A percentile compares a stretch with the other conserved stretches of the same genome.
These are phyloP conservation scores for Petunia secreta DNA, from an alignment of 257 asterid species.

Conservation along the genomic window DNA sequence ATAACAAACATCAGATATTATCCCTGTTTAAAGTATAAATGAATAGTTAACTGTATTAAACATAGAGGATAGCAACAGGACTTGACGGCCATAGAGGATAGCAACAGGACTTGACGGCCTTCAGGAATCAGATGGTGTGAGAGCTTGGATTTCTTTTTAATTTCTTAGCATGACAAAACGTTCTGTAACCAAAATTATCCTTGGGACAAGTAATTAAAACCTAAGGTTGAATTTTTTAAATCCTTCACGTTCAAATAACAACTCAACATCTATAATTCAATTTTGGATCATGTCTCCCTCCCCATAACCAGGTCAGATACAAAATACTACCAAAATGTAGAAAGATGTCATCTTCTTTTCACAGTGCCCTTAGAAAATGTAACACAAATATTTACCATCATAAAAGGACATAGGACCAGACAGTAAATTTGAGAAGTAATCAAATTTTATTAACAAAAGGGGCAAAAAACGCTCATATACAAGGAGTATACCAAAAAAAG, in stretches of 20 bases:
- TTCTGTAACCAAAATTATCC: background rate
- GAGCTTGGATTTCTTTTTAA: background rate
- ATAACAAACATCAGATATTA: background rate
- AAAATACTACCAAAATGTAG: background rate
- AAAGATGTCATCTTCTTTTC: background rate
- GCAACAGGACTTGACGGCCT: background rate
- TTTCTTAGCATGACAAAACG: background rate
- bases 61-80: slow-evolving; percentile 12
- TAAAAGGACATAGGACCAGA: background rate
- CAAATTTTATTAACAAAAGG: no score
- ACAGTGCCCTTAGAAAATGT: background rate
- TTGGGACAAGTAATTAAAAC: background rate
- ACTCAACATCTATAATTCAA: slow-evolving; percentile 13
- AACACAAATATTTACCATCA: slow-evolving; percentile 18
- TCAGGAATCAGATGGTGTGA: slow-evolving; percentile 4
- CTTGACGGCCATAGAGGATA: background rate
- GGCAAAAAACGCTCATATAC: no score
- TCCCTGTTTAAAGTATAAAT: background rate
- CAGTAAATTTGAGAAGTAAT: background rate
- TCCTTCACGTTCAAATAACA: slow-evolving; percentile 3
- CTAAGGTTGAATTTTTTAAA: slow-evolving; percentile 6
- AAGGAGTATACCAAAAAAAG: no score
- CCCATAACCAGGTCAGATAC: slow-evolving; percentile 1
- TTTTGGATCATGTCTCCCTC: background rate
- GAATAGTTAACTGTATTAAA: background rate